Conservation (phyloP, 192 early-diverging fungal species). For the Jimgerdemannia flammicorona region DNA sequence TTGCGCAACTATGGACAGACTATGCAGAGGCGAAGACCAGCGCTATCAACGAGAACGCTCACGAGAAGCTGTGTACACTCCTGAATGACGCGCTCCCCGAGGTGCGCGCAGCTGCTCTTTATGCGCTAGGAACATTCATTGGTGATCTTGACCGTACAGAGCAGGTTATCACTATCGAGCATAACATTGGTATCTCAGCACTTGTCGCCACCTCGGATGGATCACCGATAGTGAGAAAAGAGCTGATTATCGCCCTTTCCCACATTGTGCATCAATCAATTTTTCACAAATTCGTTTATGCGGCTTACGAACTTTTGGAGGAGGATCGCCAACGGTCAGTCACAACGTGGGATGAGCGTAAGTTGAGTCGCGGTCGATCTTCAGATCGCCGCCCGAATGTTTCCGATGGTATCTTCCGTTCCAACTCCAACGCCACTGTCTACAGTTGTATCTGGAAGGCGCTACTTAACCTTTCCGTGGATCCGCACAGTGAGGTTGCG, state of each 20-base stretch:
- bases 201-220: constrained; percentile 72
- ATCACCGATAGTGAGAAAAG: constrained; percentile 85
- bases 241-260: constrained; percentile 77
- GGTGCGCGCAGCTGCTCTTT: constrained; percentile 79
- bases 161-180: constrained; percentile 67
- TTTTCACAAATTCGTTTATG: constrained; percentile 55
- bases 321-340: constrained; percentile 27
- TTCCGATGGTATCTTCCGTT: constrained; percentile 18
- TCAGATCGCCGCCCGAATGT: constrained; percentile 12
- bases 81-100: constrained; percentile 70
- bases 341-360: constrained; percentile 8
- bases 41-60: constrained; percentile 58
- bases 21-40: constrained; percentile 66
- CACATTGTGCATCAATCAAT: constrained; percentile 67
- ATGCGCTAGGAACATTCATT: constrained; percentile 77
- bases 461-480: constrained; percentile 74
- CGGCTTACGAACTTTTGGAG: constrained; percentile 51
- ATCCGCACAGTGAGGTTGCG: constrained; percentile 78
- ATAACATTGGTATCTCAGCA: constrained; percentile 67
- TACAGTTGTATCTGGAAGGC: constrained; percentile 78
- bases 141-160: constrained; percentile 64
- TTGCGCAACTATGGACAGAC: constrained; percentile 82
- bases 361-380: constrained; percentile 7
- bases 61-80: constrained; percentile 54
- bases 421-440: constrained; percentile 45